Evolutionary conservation across 2,329 filamentous ascomycete genomes (phyloP), one percentile per base, ranked within the genome.

Genomic region (Diplodia scrobiculata): DNA sequence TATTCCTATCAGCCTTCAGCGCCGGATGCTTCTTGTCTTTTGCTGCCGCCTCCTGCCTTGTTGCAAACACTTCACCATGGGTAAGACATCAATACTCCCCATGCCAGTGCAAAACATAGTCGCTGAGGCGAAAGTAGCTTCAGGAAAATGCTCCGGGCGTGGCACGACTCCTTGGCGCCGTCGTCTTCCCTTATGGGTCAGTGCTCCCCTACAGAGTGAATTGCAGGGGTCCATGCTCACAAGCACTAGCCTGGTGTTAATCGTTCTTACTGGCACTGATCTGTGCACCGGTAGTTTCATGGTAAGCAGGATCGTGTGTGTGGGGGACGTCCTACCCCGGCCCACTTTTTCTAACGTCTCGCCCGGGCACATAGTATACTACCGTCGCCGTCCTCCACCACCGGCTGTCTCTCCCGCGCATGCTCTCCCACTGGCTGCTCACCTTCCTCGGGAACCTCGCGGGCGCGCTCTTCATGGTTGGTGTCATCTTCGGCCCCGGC

Each of bases 21-120:
- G 83, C 83, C 2, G 84, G 84, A 0, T 80, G 79, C 66, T 72
- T 86, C 5, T 73, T 86, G 1, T 78, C 81, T 1, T 85, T 86
- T 68, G 83, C 65, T 10, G 55, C 54, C 2, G 65, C 65, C 1
- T 66, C 65, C 27, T 66, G 54, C 48, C 41, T 66, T 14, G 48
- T 55, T 41, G 65, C 65, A 13, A 66, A 66, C 25, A 66, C 65
- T 54, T 66, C 65, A 2, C 54, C 65, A 2, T 66, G 65, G 65
- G 65, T 60, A 21, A 50, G 73, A 17, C 38, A 11, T 17, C 14
- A 14, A n/a, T 21, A 5, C 9, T 6, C 3, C 27, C n/a, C 34
- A 34, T 6, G 3, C 29, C 25, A 1, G 13, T 21, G 29, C 2
- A 5, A 19, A 21, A 13, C 3, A 13, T 27, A 3, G 6, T 13